These are phyloP conservation scores for Balamuthia mandrillaris DNA, from an alignment of 208 protist genomes.

Conservation along the genomic window DNA sequence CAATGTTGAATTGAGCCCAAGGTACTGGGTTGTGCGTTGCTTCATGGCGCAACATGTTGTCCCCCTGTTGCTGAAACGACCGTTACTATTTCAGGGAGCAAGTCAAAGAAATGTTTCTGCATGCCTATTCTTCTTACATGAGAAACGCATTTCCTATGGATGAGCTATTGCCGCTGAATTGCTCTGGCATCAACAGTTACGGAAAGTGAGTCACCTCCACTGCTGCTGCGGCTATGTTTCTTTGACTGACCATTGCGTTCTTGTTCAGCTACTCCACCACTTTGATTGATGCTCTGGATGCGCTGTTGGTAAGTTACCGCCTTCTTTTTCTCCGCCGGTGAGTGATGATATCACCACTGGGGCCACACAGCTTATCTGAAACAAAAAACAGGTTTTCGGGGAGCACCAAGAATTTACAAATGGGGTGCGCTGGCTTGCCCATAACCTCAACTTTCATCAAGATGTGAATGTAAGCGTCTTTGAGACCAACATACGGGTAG, in stretches of 20 bases:
- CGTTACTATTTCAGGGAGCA: too few species aligned
- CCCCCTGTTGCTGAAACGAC: too few species aligned
- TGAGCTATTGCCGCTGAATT: constrained; percentile 75
- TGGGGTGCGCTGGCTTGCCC: constrained; percentile 66
- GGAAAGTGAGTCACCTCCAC: background rate
- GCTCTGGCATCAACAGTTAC: constrained; percentile 43
- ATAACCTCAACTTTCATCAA: constrained; percentile 67
- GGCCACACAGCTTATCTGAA: background rate
- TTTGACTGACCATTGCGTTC: constrained; percentile 10
- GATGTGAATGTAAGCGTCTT: constrained; percentile 81
- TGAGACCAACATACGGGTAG: constrained; percentile 81
- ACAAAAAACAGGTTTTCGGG: constrained; percentile 38
- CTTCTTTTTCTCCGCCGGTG: background rate
- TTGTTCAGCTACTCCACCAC: constrained; percentile 71
- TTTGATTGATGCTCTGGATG: constrained; percentile 76
- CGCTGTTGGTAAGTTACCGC: constrained; percentile 24
- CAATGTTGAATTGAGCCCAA: too few species aligned
- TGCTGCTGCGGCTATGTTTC: too few species aligned
- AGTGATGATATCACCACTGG: background rate
- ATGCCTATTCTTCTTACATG: constrained; percentile 81
- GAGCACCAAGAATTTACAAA: constrained; percentile 60
- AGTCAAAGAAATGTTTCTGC: constrained; percentile 80
- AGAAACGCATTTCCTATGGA: constrained; percentile 83
- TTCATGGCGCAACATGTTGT: too few species aligned
- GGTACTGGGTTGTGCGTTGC: too few species aligned